Evolutionary conservation across 495 filamentous ascomycete genomes (phyloP), one percentile per base, ranked within the genome.

Genomic region (Apiosordaria backusii): DNA sequence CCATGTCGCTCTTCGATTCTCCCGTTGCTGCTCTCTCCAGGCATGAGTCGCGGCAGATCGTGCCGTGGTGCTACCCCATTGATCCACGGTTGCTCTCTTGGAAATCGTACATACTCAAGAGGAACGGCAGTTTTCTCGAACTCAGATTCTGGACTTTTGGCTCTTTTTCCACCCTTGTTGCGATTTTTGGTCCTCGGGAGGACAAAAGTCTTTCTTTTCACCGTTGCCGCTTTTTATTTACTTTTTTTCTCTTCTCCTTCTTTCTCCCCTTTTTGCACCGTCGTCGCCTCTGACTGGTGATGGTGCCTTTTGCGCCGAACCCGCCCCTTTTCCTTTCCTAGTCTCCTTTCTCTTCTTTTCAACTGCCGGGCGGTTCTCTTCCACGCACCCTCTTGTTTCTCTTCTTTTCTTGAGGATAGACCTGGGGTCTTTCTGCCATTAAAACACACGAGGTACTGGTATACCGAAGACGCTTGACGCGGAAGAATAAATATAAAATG

Each of bases 141-240:
- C 29, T 21, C 22, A 16, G 45, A 35, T 50, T 25, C 65, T 64
- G 26, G 29, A 50, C 53, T 58, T 61, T 67, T 65, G 35, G 61
- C 29, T 65, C 53, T 59, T 57, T 61, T 35, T 29, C 55, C 19
- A 19, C 35, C 58, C 57, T 67, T 27, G 40, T 26, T 27, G 50
- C 16, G 26, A 10, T 22, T 55, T 45, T 57, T 63, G 22, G 67
- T 71, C 67, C 73, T 70, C 70, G 60, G 73, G 69, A 76, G 76
- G 76, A 74, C 70, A 67, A 75, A 76, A 75, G 76, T 71, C 67
- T 67, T 76, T 59, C 59, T 69, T 73, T 61, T 53, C 59, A 71
- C 67, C 66, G 35, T 67, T 60, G 15, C 18, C 59, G 6, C 59
- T 50, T 67, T 67, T 50, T 57, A 66, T 66, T 69, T 71, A 58